Evolutionary conservation across 1,284 basidiomycete genomes (phyloP).

Genomic region (Rhizopogon parksii): DNA sequence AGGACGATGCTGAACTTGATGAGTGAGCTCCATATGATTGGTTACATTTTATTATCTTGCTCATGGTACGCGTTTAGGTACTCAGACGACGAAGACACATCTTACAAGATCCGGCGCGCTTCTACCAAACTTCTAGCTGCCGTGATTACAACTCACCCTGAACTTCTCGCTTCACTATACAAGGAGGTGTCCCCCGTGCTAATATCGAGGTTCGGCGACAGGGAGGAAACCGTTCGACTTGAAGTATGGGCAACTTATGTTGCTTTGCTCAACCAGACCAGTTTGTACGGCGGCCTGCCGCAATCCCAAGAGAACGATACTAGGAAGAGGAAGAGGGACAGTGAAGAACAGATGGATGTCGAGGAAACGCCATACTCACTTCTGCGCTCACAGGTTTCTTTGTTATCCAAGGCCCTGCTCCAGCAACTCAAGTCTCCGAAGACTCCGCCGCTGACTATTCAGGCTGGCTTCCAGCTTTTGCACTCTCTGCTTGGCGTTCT

Average conservation of each 20-base stretch:
- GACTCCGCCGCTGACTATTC: slow-evolving; percentile 72
- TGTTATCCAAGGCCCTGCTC: slow-evolving; percentile 75
- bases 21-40: slow-evolving; percentile 35
- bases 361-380: slow-evolving; percentile 70
- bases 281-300: slow-evolving; percentile 59
- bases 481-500: slow-evolving; percentile 74
- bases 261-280: slow-evolving; percentile 75
- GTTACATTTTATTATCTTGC: not conserved
- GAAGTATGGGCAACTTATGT: slow-evolving; percentile 90
- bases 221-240: slow-evolving; percentile 92
- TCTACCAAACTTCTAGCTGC: slow-evolving; percentile 87
- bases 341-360: slow-evolving; percentile 63
- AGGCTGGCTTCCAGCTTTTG: slow-evolving; percentile 80
- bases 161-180: slow-evolving; percentile 75
- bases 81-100: slow-evolving; percentile 98
- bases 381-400: slow-evolving; percentile 70
- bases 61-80: slow-evolving; percentile 47
- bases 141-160: slow-evolving; percentile 83
- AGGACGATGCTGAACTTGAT: slow-evolving; percentile 73
- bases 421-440: slow-evolving; percentile 80
- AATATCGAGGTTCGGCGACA: slow-evolving; percentile 87
- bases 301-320: slow-evolving; percentile 47
- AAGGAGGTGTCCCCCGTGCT: slow-evolving; percentile 81
- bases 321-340: slow-evolving; percentile 75
- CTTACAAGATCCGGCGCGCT: slow-evolving; percentile 93